These are phyloP conservation scores for Sporormia fimetaria DNA, from an alignment of 495 filamentous ascomycete species.

Conservation along the genomic window DNA sequence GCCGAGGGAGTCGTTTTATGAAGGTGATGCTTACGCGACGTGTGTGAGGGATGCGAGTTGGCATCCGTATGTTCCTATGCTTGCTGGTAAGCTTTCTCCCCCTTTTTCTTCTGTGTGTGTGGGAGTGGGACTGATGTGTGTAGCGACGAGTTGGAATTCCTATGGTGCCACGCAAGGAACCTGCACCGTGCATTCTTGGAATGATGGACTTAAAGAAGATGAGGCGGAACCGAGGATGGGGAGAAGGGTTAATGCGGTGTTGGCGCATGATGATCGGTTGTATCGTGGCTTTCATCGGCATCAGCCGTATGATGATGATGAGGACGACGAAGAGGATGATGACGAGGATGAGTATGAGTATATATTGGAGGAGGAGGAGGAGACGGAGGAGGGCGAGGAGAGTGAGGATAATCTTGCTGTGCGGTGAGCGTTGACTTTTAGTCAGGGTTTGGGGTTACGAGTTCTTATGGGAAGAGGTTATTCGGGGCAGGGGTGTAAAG, in stretches of 20 bases:
- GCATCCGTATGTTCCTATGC: constrained; percentile 81
- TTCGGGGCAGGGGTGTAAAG: no score
- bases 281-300: constrained; percentile 2
- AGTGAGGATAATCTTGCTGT: no score
- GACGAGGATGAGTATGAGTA: neutral
- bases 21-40: constrained; percentile 50
- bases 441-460: no score
- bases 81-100: constrained; percentile 70
- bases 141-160: constrained; percentile 73
- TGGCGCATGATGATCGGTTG: constrained; percentile 31
- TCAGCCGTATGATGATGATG: constrained; percentile 18
- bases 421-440: no score
- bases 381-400: neutral
- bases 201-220: constrained; percentile 49
- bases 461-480: no score
- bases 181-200: constrained; percentile 66
- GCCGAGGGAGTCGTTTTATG: constrained; percentile 27
- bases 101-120: neutral
- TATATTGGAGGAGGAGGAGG: neutral
- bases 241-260: constrained; percentile 41
- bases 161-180: constrained; percentile 58
- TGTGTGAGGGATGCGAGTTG: constrained; percentile 89
- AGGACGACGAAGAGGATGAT: constrained; percentile 6
- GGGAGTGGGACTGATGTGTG: constrained; percentile 4
- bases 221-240: constrained; percentile 56